Percentiles rank a stretch among this genome's conserved stretches.
These are phyloP conservation scores for Candida adriatica DNA, from an alignment of 805 yeast genomes.

Conservation along the genomic window DNA sequence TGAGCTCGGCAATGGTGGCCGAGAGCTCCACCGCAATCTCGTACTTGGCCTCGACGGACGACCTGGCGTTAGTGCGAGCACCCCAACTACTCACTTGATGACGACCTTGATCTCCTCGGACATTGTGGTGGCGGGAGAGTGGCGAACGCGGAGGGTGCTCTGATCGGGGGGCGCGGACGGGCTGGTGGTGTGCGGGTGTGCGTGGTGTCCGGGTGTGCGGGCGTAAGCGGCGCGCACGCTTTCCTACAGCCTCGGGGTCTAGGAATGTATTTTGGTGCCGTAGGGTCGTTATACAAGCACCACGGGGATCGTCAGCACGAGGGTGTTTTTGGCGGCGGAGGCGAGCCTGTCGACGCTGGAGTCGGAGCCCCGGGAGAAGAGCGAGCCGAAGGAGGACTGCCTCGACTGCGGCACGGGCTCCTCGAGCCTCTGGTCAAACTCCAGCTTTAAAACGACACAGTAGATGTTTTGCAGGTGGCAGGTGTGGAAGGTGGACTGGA, in stretches of 20 bases:
- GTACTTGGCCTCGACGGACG: constrained; percentile 74
- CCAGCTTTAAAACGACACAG: constrained; percentile 6
- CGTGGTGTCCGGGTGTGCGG: no score
- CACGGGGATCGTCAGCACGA: constrained; percentile 3
- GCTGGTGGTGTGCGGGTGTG: no score
- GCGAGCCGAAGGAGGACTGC: background rate
- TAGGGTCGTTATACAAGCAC: constrained; percentile 1
- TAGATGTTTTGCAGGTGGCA: constrained; percentile 19
- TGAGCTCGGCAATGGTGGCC: constrained; percentile 60
- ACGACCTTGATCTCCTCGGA: constrained; percentile 16
- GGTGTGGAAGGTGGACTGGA: constrained; percentile 16
- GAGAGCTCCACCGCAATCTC: constrained; percentile 48
- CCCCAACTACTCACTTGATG: constrained; percentile 16
- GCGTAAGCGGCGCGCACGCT: no score
- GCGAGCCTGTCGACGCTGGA: no score
- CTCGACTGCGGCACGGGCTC: background rate
- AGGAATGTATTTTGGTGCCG: background rate
- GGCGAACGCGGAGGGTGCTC: no score
- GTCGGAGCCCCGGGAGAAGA: no score
- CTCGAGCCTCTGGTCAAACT: constrained; percentile 3
- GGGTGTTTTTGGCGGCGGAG: constrained; percentile 3
- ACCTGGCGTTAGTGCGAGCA: constrained; percentile 8
- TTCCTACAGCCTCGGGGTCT: no score
- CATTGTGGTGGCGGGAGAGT: no score
- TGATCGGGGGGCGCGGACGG: no score